Percentiles rank a stretch among this genome's conserved stretches.
phyloP scores from a whole-genome alignment of 1,284 basidiomycete genomes.

The Chalciporus piperatoides region DNA sequence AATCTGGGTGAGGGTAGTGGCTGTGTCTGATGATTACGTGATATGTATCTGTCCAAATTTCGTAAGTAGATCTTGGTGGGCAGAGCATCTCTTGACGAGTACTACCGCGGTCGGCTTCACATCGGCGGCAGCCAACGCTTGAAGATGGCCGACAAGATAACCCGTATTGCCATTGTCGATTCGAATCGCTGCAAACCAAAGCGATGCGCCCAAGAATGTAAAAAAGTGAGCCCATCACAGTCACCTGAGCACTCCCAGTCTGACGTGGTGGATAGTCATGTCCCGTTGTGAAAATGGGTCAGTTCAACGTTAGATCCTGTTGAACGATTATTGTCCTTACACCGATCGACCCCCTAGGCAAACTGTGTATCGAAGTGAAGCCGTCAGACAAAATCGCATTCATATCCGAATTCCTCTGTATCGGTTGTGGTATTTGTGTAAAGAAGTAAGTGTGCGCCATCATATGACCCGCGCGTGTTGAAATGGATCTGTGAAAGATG shows the following conservation, averaged over 20 bases:
- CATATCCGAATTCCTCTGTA: conserved; percentile 95
- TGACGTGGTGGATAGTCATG: conserved; percentile 62
- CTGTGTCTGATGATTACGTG: conserved; percentile 23
- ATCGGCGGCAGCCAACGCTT: conserved; percentile 7
- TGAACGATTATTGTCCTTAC: not conserved
- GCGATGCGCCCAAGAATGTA: conserved; percentile 88
- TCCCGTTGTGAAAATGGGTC: conserved; percentile 97
- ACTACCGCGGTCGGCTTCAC: not conserved
- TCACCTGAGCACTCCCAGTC: not conserved
- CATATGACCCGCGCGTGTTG: conserved; percentile 10
- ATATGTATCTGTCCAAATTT: not conserved
- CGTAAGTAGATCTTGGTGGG: not conserved
- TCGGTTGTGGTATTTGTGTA: conserved; percentile 97
- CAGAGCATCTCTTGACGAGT: not conserved
- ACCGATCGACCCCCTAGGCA: conserved; percentile 49
- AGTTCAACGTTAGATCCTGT: conserved; percentile 28
- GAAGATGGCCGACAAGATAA: conserved; percentile 84
- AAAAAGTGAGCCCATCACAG: conserved; percentile 55
- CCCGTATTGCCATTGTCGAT: conserved; percentile 93
- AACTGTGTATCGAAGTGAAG: conserved; percentile 97
- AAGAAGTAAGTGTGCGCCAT: conserved; percentile 72
- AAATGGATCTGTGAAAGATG: conserved; percentile 53
- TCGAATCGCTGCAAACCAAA: conserved; percentile 93
- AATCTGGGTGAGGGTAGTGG: not conserved
- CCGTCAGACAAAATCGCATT: conserved; percentile 93